phyloP scores from a whole-genome alignment of 2,329 filamentous ascomycete species.

The Tympanopsis confertula region DNA sequence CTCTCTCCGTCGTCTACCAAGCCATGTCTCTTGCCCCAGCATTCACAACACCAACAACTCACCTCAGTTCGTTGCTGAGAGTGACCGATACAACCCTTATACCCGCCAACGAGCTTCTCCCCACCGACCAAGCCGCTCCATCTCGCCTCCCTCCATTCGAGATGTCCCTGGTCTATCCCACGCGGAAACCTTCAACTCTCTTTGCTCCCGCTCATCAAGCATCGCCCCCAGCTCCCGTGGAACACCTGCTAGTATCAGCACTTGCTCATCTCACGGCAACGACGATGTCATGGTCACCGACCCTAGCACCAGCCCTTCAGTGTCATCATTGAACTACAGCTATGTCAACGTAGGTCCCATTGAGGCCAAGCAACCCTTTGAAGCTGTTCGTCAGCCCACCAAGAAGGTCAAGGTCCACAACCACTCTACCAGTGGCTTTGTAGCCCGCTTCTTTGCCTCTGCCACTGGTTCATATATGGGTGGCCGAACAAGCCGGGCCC shows the following conservation, averaged over 20 bases:
- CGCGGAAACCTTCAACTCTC: constrained; percentile 22
- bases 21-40: not conserved
- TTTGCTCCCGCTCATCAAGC: constrained; percentile 28
- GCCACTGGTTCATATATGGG: not conserved
- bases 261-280: constrained; percentile 18
- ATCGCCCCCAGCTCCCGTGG: constrained; percentile 26
- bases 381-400: not conserved
- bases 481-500: not conserved
- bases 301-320: constrained; percentile 15
- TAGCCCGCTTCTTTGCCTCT: not conserved
- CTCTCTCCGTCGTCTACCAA: constrained; percentile 2
- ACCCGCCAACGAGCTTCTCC: constrained; percentile 23
- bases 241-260: constrained; percentile 26
- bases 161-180: constrained; percentile 28
- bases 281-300: constrained; percentile 22
- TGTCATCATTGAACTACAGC: constrained; percentile 13
- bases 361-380: not conserved
- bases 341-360: not conserved
- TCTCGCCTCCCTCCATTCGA: constrained; percentile 27
- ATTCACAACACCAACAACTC: not conserved
- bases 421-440: not conserved
- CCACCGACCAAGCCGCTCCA: constrained; percentile 19
- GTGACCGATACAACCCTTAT: constrained; percentile 16
- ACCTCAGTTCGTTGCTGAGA: too few species aligned
- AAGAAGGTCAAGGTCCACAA: not conserved